Conservation (phyloP, 495 filamentous ascomycete species). For the Talaromyces nanjingensis region DNA sequence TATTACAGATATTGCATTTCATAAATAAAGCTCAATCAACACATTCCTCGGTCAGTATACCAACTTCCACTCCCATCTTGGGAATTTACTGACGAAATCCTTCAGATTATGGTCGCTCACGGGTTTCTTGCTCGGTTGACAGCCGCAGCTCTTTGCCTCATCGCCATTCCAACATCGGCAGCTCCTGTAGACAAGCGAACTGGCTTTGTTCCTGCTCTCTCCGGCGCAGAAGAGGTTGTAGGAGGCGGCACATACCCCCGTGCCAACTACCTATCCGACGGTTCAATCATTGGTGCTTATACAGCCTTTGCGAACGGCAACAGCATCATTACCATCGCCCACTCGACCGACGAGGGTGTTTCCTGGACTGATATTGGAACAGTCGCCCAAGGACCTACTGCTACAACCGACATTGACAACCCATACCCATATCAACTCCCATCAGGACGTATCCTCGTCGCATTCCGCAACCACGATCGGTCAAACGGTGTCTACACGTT, state of each 20-base stretch:
- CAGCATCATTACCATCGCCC: slow-evolving; percentile 28
- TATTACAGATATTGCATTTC: neutral
- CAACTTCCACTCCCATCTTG: neutral
- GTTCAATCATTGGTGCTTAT: slow-evolving; percentile 36
- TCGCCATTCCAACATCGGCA: neutral
- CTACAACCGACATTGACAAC: slow-evolving; percentile 44
- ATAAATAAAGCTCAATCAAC: neutral
- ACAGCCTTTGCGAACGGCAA: slow-evolving; percentile 24
- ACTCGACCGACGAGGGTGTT: slow-evolving; percentile 32
- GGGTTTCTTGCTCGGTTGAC: slow-evolving; percentile 2
- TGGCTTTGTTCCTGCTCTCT: slow-evolving; percentile 6
- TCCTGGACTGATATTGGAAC: slow-evolving; percentile 32
- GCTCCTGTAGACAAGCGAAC: slow-evolving; percentile 5
- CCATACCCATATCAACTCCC: slow-evolving; percentile 40
- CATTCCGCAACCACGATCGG: slow-evolving; percentile 45
- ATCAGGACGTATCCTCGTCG: slow-evolving; percentile 36
- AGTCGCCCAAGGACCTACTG: slow-evolving; percentile 15
- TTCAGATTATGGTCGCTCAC: neutral
- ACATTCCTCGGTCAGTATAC: neutral
- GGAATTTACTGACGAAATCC: neutral
- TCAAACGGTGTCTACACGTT: slow-evolving; percentile 25
- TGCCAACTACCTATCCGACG: slow-evolving; percentile 31
- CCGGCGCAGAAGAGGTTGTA: slow-evolving; percentile 11
- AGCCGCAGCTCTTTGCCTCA: slow-evolving; percentile 1
- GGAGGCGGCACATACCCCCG: slow-evolving; percentile 44